Evolutionary conservation across 768 basidiomycete species (phyloP).

Genomic region (Psilocybe subaeruginosa): DNA sequence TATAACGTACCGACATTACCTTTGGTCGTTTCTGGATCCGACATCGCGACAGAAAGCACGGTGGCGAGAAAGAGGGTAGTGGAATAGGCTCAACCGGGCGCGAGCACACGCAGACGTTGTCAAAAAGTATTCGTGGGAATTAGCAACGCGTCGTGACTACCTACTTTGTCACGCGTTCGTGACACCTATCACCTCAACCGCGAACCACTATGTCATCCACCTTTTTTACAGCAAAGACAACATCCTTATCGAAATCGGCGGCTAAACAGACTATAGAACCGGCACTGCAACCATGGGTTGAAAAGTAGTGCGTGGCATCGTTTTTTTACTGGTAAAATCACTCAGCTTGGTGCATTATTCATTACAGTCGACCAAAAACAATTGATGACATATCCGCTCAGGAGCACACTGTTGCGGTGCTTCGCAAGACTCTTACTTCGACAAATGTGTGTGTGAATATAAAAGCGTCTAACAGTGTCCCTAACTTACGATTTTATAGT

Average conservation of each 20-base stretch:
- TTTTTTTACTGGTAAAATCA: neutral
- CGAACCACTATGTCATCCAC: constrained; percentile 45
- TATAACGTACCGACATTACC: constrained; percentile 24
- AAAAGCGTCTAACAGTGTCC: neutral
- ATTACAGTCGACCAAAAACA: constrained; percentile 86
- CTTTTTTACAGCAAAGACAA: constrained; percentile 61
- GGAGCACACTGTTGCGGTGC: constrained; percentile 92
- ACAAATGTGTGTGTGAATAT: constrained; percentile 67
- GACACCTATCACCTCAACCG: constrained; percentile 31
- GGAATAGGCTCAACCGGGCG: constrained; percentile 17
- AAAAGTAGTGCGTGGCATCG: constrained; percentile 83
- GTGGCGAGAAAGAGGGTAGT: constrained; percentile 24
- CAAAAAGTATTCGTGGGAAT: constrained; percentile 34
- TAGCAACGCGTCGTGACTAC: constrained; percentile 41
- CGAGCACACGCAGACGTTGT: constrained; percentile 9
- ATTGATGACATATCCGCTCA: constrained; percentile 98
- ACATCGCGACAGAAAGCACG: constrained; percentile 38
- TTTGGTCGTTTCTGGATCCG: constrained; percentile 35
- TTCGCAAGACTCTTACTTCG: constrained; percentile 87
- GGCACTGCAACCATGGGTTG: constrained; percentile 90
- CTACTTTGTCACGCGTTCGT: constrained; percentile 49
- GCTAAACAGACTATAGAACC: constrained; percentile 55
- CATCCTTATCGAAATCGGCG: constrained; percentile 39
- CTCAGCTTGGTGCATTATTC: neutral
- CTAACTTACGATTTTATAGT: constrained; percentile 45